Conservation (phyloP, 495 filamentous ascomycete genomes). For the Penicillium antarcticum region DNA sequence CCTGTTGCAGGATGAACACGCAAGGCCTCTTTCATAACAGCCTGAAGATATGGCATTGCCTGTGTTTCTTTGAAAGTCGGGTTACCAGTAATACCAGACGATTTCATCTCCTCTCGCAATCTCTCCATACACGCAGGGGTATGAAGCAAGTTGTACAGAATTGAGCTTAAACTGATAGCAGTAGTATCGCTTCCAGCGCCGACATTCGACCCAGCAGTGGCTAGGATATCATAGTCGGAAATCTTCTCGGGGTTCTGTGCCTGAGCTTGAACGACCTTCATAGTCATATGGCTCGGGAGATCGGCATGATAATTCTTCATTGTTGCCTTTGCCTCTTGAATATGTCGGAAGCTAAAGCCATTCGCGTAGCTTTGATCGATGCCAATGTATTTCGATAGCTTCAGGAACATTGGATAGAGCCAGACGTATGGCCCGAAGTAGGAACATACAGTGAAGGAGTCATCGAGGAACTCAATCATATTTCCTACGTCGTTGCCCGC, state of each 20-base stretch:
- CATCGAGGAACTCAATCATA: slow-evolving; percentile 45
- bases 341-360: background rate
- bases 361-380: background rate
- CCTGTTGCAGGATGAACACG: slow-evolving; percentile 60
- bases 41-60: slow-evolving; percentile 59
- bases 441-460: background rate
- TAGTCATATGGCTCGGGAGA: background rate
- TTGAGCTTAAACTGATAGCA: slow-evolving; percentile 57
- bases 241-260: background rate
- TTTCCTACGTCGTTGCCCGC: slow-evolving; percentile 54
- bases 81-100: slow-evolving; percentile 41
- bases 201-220: slow-evolving; percentile 59
- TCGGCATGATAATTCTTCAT: background rate
- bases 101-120: slow-evolving; percentile 53
- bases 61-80: slow-evolving; percentile 54
- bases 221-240: slow-evolving; percentile 28
- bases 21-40: slow-evolving; percentile 67
- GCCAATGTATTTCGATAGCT: background rate
- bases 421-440: background rate
- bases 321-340: background rate
- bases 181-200: slow-evolving; percentile 60
- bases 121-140: slow-evolving; percentile 41
- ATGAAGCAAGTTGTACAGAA: slow-evolving; percentile 65
- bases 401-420: background rate
- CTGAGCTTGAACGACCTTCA: background rate